Base-by-base conservation (phyloP, 108 stramenopile genomes). In the Cyclotella kingstonii region DNA sequence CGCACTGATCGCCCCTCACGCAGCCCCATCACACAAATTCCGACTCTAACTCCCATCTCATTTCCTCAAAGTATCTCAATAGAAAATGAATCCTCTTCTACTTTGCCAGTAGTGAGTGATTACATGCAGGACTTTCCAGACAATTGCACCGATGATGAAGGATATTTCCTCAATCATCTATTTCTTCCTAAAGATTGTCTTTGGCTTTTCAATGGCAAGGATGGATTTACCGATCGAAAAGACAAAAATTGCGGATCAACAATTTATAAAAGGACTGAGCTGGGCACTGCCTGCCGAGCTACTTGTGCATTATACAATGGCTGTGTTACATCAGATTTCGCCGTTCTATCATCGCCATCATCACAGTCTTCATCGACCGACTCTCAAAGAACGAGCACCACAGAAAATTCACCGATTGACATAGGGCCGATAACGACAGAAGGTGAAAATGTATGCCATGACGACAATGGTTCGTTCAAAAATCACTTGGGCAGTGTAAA, bases 181-280 rank as follows among this genome's bases (percentile, higher is more conserved):
- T 44, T 39, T 1, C 50, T 60, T 41, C 67, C 49, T 33, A 68
- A 60, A 49, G 58, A 59, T 30, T 68, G 67, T 44, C 29, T 12
- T 5, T 68, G 67, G 67, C 48, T 68, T 7, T 40, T 33, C 50
- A 68, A 68, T 34, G 57, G 60, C 12, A 68, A 60, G 22, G 41
- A 42, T 1, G 67, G 67, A 4, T 50, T 44, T 5, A 59, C 57
- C 0, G 67, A 68, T 22, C 49, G 67, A 2, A 68, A 68, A 51
- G 57, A 68, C 44, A 59, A 59, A 33, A 68, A 68, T 45, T 68
- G 67, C 22, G 67, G 67, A 10, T 42, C 38, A 18, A 2, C 54
- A 0, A 8, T 35, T 2, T 49, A 50, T 36, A 26, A 18, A 25
- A 39, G 17, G 45, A 68, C 66, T 12, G 67, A 59, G 22, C 35